Evolutionary conservation across 805 yeast species (phyloP), one percentile per base, ranked within the genome.

Genomic region (Wickerhamiella brachini): DNA sequence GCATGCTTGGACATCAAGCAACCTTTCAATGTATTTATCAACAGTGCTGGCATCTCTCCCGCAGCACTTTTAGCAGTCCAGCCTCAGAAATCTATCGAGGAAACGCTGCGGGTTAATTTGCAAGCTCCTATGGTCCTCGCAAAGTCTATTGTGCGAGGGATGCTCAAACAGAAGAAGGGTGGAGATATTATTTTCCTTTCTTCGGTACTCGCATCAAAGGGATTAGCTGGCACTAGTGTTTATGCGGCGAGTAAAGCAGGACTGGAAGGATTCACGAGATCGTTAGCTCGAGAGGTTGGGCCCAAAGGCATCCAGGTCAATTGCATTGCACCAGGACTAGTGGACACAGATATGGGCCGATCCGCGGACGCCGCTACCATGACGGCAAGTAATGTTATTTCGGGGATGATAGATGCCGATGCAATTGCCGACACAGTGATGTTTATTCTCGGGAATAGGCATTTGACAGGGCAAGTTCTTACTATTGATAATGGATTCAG

Each of bases 191-290:
- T 85, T 31, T 85, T 83, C 59, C 65, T 86, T 0, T 76, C 90
- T 1, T 84, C 94, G 0, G 72, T 82, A 7, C 66, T 86, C 21
- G 75, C 72, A 1, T 24, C 49, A 15, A 52, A 57, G 8, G 72
- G 75, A 2, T 26, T 48, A 12, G 47, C 60, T 3, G 94, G 94
- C 1, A 73, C 87, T 0, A 55, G 78, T 0, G 80, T 80, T 0
- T 86, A 86, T 57, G 68, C 82, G 0, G 84, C 88, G 0, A 69
- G 83, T 49, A 86, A 86, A 60, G 80, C 82, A 0, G 95, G 87
- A 0, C 59, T 86, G 2, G 65, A 75, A 47, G 82, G 82, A 2
- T 78, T 85, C 57, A 75, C 87, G 0, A 65, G 69, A 45, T 63
- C 81, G 0, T 61, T 84, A 34, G 83, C 89, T 0, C 57, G 63